Evolutionary conservation across 371 early-diverging fungal genomes (phyloP), one percentile per base, ranked within the genome.

Genomic region (Apophysomyces trapeziformis): DNA sequence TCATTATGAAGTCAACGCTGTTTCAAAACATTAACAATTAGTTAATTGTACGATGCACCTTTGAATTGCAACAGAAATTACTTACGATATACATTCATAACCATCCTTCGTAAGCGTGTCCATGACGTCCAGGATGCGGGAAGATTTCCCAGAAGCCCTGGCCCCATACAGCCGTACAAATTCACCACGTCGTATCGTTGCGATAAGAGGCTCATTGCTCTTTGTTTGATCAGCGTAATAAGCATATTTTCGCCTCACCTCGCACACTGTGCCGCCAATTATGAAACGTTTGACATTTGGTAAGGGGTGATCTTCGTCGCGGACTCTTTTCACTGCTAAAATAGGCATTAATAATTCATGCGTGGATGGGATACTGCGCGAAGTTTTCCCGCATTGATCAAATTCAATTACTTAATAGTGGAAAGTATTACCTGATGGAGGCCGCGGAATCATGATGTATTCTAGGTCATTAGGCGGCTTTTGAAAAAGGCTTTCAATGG

Each of bases 121-220:
- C 62, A 67, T 67, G 7, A 62, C 67, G 60, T 67, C 67, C 41
- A 67, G 14, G 26, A 67, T 57, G 21, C 67, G 67, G 32, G 67
- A 67, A n/a, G 67, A 67, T 58, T 67, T 67, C 43, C 67, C 67
- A 16, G 67, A 67, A 12, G 67, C 67, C 58, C 67, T 61, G 57
- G 67, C 21, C 38, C 67, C 62, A 62, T 57, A 57, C 45, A 67
- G 44, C 39, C 62, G 61, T 57, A 67, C 62, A 54, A 61, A 67
- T 41, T 57, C 44, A 43, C 67, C 62, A 21, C 43, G 8, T 54
- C n/a, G 16, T 54, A 67, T 67, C 18, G 26, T 45, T 38, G 26
- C 44, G 41, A 67, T 41, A 36, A 67, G 61, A 43, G 62, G 56
- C 45, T 18, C 54, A 38, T 62, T 67, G 16, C 58, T 67, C 61